Evolutionary conservation across 352 stramenopile genomes (phyloP), one percentile per base, ranked within the genome.

Genomic region (Pythium myriotylum): DNA sequence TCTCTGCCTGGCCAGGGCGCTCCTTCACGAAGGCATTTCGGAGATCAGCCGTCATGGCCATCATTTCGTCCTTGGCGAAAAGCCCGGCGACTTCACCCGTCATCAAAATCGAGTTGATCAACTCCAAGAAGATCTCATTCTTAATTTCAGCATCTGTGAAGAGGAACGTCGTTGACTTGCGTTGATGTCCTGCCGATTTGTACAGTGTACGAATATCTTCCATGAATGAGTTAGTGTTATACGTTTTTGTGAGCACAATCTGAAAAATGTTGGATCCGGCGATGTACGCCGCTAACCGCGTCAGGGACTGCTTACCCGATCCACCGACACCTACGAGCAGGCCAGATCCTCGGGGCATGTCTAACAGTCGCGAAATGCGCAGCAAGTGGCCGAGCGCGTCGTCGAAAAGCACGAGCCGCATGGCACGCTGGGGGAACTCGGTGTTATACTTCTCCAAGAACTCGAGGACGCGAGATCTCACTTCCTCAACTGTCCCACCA

Each of bases 121-220:
- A 81, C 83, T 99, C 97, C 41, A 99, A 76, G 72, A 99, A 99
- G 58, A 98, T 97, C 71, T 99, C 97, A 56, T 98, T 97, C 81
- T 99, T 99, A 72, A 99, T 99, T 67, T 99, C 96, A 9, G 94
- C 96, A 65, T 99, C 97, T 0, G 97, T 99, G 67, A 99, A 99
- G 14, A 99, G 68, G 58, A 99, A 99, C 33, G 95, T 98, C 39
- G 97, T 99, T 26, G 92, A 96, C 67, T 99, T 97, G 42, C 92
- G 82, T 60, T 98, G 91, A 56, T 99, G 95, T 0, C 97, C 97
- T 0, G 97, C 96, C 49, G 89, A 98, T 64, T 98, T 98, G 84
- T 99, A 99, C 64, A 99, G 74, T 32, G 92, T 80, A 1, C 95
- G 86, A 35, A 99, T 91, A 54, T 99, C 97, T 62, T 99, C 97